These are phyloP conservation scores for Lathyrus sativus DNA, from an alignment of 306 rosid species.

Conservation along the genomic window DNA sequence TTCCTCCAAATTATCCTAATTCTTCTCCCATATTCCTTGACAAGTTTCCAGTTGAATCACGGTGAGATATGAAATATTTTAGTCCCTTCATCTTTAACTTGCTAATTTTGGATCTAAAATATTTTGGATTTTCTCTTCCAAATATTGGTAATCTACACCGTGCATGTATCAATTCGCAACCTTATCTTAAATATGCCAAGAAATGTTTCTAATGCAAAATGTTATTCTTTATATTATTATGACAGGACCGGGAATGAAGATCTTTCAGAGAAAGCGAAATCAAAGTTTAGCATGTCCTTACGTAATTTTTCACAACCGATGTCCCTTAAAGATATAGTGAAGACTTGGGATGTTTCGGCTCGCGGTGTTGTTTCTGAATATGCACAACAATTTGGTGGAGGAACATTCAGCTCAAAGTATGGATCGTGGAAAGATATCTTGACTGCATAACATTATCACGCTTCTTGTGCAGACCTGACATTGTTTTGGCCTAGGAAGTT, in stretches of 20 bases:
- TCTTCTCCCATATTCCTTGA: constrained; percentile 86
- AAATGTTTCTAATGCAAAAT: constrained; percentile 28
- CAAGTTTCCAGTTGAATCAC: constrained; percentile 76
- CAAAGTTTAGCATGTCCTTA: constrained; percentile 73
- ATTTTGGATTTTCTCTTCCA: constrained; percentile 6
- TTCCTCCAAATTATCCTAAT: constrained; percentile 85
- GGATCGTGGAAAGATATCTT: constrained; percentile 80
- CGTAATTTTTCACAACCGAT: constrained; percentile 80
- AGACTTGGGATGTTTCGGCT: constrained; percentile 86
- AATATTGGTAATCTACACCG: constrained; percentile 8
- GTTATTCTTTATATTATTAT: constrained; percentile 13
- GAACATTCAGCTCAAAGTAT: constrained; percentile 87
- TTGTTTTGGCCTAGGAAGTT: constrained; percentile 15
- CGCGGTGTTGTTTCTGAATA: constrained; percentile 72
- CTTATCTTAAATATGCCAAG: not conserved
- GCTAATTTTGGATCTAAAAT: not conserved
- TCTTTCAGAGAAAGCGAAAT: constrained; percentile 77
- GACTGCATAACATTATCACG: constrained; percentile 46
- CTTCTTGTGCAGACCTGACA: constrained; percentile 23
- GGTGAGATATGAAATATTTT: constrained; percentile 53
- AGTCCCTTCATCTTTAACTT: constrained; percentile 9
- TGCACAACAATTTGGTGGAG: constrained; percentile 90
- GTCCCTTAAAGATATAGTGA: constrained; percentile 75
- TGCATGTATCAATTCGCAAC: not conserved
- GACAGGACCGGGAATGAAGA: constrained; percentile 77